These are phyloP conservation scores for Rhamnella rubrinervis DNA, from an alignment of 331 rosid genomes.

Conservation along the genomic window DNA sequence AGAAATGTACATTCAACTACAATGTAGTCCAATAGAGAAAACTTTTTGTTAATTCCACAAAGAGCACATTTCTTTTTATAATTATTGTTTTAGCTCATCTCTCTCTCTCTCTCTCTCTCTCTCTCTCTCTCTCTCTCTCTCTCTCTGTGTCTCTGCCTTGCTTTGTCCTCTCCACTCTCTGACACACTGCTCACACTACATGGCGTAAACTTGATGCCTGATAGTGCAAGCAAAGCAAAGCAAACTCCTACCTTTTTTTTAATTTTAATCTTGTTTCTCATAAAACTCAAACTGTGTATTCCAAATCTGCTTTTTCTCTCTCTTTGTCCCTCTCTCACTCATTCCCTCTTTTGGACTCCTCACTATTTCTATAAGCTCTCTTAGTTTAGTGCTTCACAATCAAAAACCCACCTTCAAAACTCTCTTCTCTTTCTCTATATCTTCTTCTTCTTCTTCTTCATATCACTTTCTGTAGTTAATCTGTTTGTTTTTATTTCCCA, in stretches of 20 bases:
- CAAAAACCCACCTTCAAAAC: constrained; percentile 40
- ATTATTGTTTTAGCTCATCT: background rate
- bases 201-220: constrained; percentile 86
- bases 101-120: background rate
- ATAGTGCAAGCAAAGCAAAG: constrained; percentile 85
- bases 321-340: constrained; percentile 7
- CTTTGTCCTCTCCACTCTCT: constrained; percentile 69
- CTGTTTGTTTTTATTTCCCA: background rate
- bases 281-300: constrained; percentile 17
- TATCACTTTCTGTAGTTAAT: background rate
- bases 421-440: constrained; percentile 7
- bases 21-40: no score
- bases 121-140: constrained; percentile 8
- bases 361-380: constrained; percentile 43
- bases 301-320: constrained; percentile 21
- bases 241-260: constrained; percentile 7
- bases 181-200: constrained; percentile 56
- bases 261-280: constrained; percentile 10
- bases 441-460: constrained; percentile 12
- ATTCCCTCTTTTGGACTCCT: constrained; percentile 23
- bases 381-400: constrained; percentile 47
- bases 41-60: background rate
- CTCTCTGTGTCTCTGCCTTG: background rate
- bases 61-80: background rate
- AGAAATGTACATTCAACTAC: no score